Evolutionary conservation across 352 stramenopile species (phyloP), one percentile per base, ranked within the genome.

Genomic region (Pythium grandisporangium): DNA sequence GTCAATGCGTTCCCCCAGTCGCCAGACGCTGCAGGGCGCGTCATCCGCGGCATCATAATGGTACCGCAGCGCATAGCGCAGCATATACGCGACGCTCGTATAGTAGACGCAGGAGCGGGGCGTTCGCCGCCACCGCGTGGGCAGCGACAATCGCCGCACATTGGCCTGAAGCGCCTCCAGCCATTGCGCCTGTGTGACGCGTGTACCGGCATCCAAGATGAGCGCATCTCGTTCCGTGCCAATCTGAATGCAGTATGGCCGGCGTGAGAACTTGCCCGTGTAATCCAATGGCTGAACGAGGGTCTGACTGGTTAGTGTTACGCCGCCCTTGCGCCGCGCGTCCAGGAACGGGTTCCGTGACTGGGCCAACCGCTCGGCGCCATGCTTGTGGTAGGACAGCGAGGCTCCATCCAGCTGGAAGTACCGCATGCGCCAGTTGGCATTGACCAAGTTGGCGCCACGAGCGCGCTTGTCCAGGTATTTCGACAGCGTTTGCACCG

Each of bases 401-500:
- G 72, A 51, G 26, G 44, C 64, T 12, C 56, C 66, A 11, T 53
- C 51, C 26, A 90, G 45, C 30, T 64, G 41, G 21, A 87, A 59
- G 37, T 66, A 81, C 17, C 73, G 58, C 63, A 79, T 84, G 41
- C 69, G 63, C 77, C 77, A 90, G 37, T 87, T 87, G 26, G 73
- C 73, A 29, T 84, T 70, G 13, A 87, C 50, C 17, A 68, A 73
- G 35, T 51, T 60, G 7, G 64, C 60, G 12, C 63, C 61, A 19
- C 70, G 52, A 8, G 71, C 46, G 19, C 71, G 49, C 52, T 90
- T 85, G 57, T 90, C 77, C 45, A 83, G 46, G 30, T 78, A 67
- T 0, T 49, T 66, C 11, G 54, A 46, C 40, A 66, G 57, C 3
- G n/a, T 30, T 14, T 51, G 53, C 17, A 61, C 33, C n/a, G 62